Percentiles rank a stretch among this genome's conserved stretches.
Conservation (phyloP, 768 basidiomycete species). For the Pholiota microspora region DNA sequence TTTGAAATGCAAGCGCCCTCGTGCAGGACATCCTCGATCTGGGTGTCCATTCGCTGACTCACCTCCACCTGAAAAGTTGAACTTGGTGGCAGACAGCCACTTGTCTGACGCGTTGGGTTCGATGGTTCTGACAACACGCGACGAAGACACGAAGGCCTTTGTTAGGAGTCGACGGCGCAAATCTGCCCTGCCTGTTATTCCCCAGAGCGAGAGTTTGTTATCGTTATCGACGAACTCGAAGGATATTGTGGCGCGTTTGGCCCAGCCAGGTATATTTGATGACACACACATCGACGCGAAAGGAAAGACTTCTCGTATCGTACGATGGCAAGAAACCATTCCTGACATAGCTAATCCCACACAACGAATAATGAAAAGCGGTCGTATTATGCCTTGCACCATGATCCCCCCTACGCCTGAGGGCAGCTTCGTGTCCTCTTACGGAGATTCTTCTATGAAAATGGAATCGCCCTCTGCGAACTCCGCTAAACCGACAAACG, state of each 20-base stretch:
- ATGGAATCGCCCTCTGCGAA: slow-evolving; percentile 8
- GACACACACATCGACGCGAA: slow-evolving; percentile 25
- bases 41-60: slow-evolving; percentile 52
- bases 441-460: slow-evolving; percentile 10
- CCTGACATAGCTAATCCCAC: slow-evolving; percentile 14
- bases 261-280: slow-evolving; percentile 42
- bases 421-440: slow-evolving; percentile 31
- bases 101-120: slow-evolving; percentile 45
- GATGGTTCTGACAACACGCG: slow-evolving; percentile 36
- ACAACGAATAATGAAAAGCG: slow-evolving; percentile 24
- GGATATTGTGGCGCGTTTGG: slow-evolving; percentile 43
- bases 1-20: slow-evolving; percentile 52
- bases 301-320: slow-evolving; percentile 29
- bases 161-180: slow-evolving; percentile 32
- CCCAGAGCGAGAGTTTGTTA: slow-evolving; percentile 40
- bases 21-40: slow-evolving; percentile 59
- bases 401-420: slow-evolving; percentile 49
- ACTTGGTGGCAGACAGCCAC: slow-evolving; percentile 11
- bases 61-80: slow-evolving; percentile 14
- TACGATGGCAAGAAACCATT: slow-evolving; percentile 32
- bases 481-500: not conserved
- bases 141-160: slow-evolving; percentile 32
- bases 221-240: slow-evolving; percentile 50
- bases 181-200: slow-evolving; percentile 23
- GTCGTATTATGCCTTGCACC: slow-evolving; percentile 56